phyloP scores from a whole-genome alignment of 495 filamentous ascomycete species.

The Talaromyces wortmannii region DNA sequence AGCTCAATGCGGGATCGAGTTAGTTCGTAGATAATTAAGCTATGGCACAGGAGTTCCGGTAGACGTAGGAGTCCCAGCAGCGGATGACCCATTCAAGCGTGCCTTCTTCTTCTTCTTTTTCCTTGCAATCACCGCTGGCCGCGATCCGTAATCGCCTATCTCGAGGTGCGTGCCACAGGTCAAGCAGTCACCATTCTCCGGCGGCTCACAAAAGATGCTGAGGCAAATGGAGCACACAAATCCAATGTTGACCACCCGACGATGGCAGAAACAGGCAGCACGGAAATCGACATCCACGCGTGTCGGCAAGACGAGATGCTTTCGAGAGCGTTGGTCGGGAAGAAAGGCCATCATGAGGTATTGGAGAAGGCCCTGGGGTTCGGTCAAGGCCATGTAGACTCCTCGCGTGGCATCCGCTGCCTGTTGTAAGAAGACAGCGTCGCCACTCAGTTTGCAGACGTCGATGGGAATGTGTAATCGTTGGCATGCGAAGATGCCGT shows the following conservation, averaged over 20 bases:
- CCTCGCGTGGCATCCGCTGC: constrained; percentile 85
- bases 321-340: constrained; percentile 61
- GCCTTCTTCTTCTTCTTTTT: constrained; percentile 69
- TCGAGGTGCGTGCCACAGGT: constrained; percentile 86
- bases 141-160: constrained; percentile 64
- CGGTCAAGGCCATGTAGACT: constrained; percentile 68
- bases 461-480: constrained; percentile 83
- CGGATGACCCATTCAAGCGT: constrained; percentile 32
- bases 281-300: constrained; percentile 91
- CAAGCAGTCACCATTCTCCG: constrained; percentile 64
- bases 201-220: constrained; percentile 70
- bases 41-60: constrained; percentile 29
- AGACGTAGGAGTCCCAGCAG: constrained; percentile 32
- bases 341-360: constrained; percentile 96
- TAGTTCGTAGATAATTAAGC: background rate
- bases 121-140: constrained; percentile 65
- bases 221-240: constrained; percentile 95
- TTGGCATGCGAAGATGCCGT: constrained; percentile 88
- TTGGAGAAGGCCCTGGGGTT: constrained; percentile 67
- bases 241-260: constrained; percentile 81
- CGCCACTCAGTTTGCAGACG: constrained; percentile 76
- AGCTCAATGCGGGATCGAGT: too few species aligned
- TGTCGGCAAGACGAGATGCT: constrained; percentile 64
- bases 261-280: constrained; percentile 95
- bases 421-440: constrained; percentile 91